These are phyloP conservation scores for Desmodesmus armatus DNA, from an alignment of 139 green algal species.

Conservation along the genomic window DNA sequence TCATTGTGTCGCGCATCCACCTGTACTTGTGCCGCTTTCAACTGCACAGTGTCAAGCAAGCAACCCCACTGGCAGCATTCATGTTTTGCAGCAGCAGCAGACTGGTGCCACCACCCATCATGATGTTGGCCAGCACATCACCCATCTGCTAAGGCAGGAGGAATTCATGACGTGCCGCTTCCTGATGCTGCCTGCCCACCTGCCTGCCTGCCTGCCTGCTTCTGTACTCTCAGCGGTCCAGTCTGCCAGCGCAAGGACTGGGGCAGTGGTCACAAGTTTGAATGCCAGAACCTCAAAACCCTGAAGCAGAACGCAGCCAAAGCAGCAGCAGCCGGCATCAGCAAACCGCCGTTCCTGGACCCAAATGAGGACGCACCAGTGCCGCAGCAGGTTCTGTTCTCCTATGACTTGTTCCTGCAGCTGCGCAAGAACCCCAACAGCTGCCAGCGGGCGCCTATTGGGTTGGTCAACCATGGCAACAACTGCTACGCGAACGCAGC, in stretches of 20 bases:
- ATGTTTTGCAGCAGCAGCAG: not conserved
- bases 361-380: constrained; percentile 41
- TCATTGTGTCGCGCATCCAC: no score
- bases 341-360: constrained; percentile 12
- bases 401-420: constrained; percentile 39
- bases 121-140: not conserved
- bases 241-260: constrained; percentile 45
- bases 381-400: constrained; percentile 36
- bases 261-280: constrained; percentile 45
- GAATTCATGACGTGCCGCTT: not conserved
- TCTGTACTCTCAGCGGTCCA: not conserved
- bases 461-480: constrained; percentile 34
- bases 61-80: no score
- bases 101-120: not conserved
- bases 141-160: not conserved
- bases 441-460: constrained; percentile 5
- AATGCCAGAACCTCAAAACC: constrained; percentile 41
- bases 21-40: no score
- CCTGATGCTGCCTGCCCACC: not conserved
- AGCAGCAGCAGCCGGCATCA: not conserved
- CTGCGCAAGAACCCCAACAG: constrained; percentile 1
- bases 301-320: not conserved
- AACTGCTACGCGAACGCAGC: constrained; percentile 46
- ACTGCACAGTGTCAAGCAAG: no score
- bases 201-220: not conserved